These are phyloP conservation scores for Amanita subjunquillea DNA, from an alignment of 768 basidiomycete species.

Conservation along the genomic window DNA sequence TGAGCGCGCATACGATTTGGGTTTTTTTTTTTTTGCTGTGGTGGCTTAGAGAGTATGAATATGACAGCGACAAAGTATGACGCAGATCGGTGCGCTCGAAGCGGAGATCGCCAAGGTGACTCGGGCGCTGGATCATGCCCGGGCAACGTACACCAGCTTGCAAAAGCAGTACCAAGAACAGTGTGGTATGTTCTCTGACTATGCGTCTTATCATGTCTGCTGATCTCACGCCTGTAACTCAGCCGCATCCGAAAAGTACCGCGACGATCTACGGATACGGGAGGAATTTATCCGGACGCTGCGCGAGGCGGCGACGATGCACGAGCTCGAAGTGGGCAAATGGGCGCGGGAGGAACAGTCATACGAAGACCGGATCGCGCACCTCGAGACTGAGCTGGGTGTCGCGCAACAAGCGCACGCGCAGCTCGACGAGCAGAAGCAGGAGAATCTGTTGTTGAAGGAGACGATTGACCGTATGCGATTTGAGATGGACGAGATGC, in stretches of 20 bases:
- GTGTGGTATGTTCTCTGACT: slow-evolving; percentile 40
- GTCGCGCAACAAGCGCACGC: slow-evolving; percentile 63
- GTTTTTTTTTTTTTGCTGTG: background rate
- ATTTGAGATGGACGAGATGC: slow-evolving; percentile 90
- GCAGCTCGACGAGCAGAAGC: slow-evolving; percentile 85
- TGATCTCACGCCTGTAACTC: background rate
- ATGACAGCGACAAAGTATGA: slow-evolving; percentile 47
- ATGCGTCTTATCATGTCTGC: background rate
- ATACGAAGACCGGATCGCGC: slow-evolving; percentile 60
- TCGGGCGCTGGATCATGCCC: slow-evolving; percentile 64
- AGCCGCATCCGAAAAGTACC: slow-evolving; percentile 75
- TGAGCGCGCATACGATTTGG: slow-evolving; percentile 18
- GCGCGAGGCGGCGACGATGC: slow-evolving; percentile 48
- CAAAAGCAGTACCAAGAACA: slow-evolving; percentile 89
- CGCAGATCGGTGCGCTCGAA: slow-evolving; percentile 64
- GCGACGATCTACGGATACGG: slow-evolving; percentile 61
- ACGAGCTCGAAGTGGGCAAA: slow-evolving; percentile 58
- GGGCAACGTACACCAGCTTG: slow-evolving; percentile 61
- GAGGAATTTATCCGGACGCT: slow-evolving; percentile 64
- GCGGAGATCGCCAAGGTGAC: slow-evolving; percentile 70
- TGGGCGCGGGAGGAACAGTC: slow-evolving; percentile 56
- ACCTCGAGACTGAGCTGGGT: slow-evolving; percentile 64
- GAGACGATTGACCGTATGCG: slow-evolving; percentile 95
- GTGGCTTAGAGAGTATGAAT: background rate
- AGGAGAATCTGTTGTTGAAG: slow-evolving; percentile 85